A percentile compares a stretch with the other conserved stretches of the same genome.
These are phyloP conservation scores for Phytopythium oedochilum DNA, from an alignment of 352 stramenopile genomes.

Conservation along the genomic window DNA sequence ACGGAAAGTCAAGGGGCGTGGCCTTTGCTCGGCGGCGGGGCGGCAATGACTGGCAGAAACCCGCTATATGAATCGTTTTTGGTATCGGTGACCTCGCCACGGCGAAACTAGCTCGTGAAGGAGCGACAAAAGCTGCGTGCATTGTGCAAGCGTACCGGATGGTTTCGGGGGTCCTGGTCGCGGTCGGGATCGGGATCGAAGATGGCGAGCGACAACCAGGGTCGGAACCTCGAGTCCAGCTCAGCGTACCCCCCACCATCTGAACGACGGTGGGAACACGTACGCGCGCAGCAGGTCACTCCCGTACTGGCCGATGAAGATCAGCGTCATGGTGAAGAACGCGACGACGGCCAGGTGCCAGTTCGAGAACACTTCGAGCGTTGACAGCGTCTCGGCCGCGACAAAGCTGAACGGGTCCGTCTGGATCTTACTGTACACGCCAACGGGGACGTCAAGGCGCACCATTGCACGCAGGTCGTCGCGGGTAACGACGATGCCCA, in stretches of 20 bases:
- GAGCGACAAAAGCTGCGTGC: background rate
- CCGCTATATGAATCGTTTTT: too few species aligned
- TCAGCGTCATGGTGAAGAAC: constrained; percentile 79
- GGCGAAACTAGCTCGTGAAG: background rate
- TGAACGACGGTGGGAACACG: constrained; percentile 59
- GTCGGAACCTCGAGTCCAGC: background rate
- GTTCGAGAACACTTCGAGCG: constrained; percentile 77
- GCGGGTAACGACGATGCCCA: constrained; percentile 57
- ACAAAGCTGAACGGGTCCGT: constrained; percentile 87
- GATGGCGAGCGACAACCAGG: background rate
- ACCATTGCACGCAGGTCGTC: constrained; percentile 53
- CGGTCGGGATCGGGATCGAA: background rate
- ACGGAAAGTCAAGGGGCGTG: background rate
- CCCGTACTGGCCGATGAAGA: constrained; percentile 80
- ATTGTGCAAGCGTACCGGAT: background rate
- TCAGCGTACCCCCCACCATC: constrained; percentile 30
- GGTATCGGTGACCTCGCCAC: background rate
- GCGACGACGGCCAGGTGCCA: constrained; percentile 70
- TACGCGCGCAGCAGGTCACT: constrained; percentile 64
- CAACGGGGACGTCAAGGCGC: constrained; percentile 50
- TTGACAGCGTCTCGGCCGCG: constrained; percentile 77
- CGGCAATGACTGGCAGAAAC: too few species aligned
- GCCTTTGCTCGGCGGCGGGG: too few species aligned
- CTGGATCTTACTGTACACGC: constrained; percentile 80
- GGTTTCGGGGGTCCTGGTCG: background rate